These are phyloP conservation scores for Begonia fuchsioides DNA, from an alignment of 306 rosid genomes.

Conservation along the genomic window DNA sequence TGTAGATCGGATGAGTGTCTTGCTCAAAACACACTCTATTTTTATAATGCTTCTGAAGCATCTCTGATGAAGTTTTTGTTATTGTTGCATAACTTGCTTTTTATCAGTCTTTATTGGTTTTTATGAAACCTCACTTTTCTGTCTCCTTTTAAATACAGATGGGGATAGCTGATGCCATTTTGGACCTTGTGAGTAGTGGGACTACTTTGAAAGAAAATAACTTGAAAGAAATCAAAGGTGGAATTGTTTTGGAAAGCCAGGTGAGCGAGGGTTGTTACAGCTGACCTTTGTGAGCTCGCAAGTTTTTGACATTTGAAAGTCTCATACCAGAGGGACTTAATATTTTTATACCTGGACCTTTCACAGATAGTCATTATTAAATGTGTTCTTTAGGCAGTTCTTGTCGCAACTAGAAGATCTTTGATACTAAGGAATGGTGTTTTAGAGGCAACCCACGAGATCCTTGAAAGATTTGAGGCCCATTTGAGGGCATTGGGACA, in stretches of 20 bases:
- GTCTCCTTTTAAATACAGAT: slow-evolving; percentile 22
- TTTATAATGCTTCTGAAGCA: too few relatives aligned
- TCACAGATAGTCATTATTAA: slow-evolving; percentile 10
- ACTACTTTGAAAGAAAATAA: slow-evolving; percentile 75
- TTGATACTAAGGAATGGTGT: slow-evolving; percentile 60
- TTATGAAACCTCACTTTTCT: too few relatives aligned
- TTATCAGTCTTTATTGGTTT: too few relatives aligned
- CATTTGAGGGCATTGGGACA: slow-evolving; percentile 73
- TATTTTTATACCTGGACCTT: too few relatives aligned
- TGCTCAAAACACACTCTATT: too few relatives aligned
- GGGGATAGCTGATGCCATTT: slow-evolving; percentile 95
- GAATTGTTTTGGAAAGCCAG: slow-evolving; percentile 73
- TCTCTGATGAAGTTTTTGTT: too few relatives aligned
- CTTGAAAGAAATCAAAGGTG: slow-evolving; percentile 84
- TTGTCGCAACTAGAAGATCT: slow-evolving; percentile 79
- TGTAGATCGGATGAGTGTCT: too few relatives aligned
- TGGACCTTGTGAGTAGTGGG: slow-evolving; percentile 97
- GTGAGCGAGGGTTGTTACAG: slow-evolving; percentile 20
- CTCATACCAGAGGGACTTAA: too few relatives aligned
- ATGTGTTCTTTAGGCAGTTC: slow-evolving; percentile 57
- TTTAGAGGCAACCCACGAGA: slow-evolving; percentile 78
- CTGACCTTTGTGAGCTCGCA: too few relatives aligned
- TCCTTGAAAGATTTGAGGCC: slow-evolving; percentile 88
- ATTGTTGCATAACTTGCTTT: too few relatives aligned
- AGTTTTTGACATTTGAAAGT: too few relatives aligned